A percentile compares a stretch with the other conserved stretches of the same genome.
Evolutionary conservation across 2,329 filamentous ascomycete genomes (phyloP).

Genomic region (Trichophyton benhamiae): DNA sequence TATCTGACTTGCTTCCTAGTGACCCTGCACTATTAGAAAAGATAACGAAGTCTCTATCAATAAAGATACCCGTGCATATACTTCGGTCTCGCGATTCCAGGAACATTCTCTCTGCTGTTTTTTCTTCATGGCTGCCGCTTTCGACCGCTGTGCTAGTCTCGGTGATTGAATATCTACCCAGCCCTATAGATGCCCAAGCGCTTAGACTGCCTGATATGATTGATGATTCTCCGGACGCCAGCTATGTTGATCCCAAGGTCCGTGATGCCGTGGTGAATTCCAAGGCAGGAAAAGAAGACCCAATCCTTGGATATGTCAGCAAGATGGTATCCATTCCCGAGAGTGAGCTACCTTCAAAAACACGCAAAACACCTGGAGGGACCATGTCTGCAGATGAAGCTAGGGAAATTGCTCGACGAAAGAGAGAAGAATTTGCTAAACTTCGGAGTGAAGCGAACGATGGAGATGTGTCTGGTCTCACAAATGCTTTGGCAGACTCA

Average conservation of each 20-base stretch:
- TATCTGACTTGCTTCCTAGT: constrained; percentile 33
- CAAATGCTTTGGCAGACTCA: constrained; percentile 49
- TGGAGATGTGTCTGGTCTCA: constrained; percentile 43
- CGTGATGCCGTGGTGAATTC: constrained; percentile 75
- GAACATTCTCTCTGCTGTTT: constrained; percentile 72
- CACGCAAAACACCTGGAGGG: constrained; percentile 48
- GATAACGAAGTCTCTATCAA: constrained; percentile 79
- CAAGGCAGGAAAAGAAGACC: constrained; percentile 55
- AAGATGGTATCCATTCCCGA: constrained; percentile 96
- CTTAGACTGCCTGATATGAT: constrained; percentile 68
- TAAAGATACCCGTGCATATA: constrained; percentile 75
- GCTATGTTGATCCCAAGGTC: constrained; percentile 55
- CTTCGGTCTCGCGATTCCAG: constrained; percentile 72
- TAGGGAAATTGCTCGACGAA: constrained; percentile 71
- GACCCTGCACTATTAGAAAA: constrained; percentile 77
- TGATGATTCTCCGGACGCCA: constrained; percentile 63
- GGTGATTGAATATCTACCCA: constrained; percentile 83
- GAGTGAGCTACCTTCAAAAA: constrained; percentile 77
- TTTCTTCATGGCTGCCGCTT: constrained; percentile 79
- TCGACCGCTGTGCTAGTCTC: constrained; percentile 89
- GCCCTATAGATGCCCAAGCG: constrained; percentile 67
- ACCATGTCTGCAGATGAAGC: constrained; percentile 80
- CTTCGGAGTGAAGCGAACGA: constrained; percentile 51
- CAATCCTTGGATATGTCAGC: constrained; percentile 87
- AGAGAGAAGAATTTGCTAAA: constrained; percentile 74